These are phyloP conservation scores for Wallemia hederae DNA, from an alignment of 1,284 basidiomycete species.

Conservation along the genomic window DNA sequence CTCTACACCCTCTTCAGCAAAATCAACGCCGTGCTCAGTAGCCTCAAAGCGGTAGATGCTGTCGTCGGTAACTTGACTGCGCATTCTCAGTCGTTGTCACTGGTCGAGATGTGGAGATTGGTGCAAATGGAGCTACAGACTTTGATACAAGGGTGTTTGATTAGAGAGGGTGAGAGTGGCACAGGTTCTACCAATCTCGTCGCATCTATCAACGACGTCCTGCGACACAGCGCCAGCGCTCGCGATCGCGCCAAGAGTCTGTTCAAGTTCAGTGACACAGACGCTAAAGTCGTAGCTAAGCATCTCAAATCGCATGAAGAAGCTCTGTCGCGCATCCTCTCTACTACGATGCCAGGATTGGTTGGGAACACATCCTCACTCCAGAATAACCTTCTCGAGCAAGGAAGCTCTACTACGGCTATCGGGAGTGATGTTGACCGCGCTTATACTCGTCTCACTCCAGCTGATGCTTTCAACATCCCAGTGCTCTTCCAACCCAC, in stretches of 20 bases:
- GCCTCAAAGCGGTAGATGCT: constrained; percentile 69
- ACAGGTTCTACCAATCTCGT: constrained; percentile 55
- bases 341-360: constrained; percentile 75
- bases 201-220: constrained; percentile 72
- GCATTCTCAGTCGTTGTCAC: constrained; percentile 25
- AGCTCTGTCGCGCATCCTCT: constrained; percentile 50
- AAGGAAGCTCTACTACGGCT: not conserved
- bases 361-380: constrained; percentile 21
- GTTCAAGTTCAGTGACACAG: constrained; percentile 73
- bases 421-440: not conserved
- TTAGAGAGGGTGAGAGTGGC: constrained; percentile 53
- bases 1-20: constrained; percentile 98
- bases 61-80: constrained; percentile 20
- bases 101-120: constrained; percentile 71
- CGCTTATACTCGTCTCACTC: constrained; percentile 51
- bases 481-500: constrained; percentile 81
- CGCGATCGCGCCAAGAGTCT: constrained; percentile 52
- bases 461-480: constrained; percentile 82
- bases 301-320: constrained; percentile 51
- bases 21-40: constrained; percentile 78
- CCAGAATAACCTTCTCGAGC: not conserved
- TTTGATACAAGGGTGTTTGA: constrained; percentile 69
- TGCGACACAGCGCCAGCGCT: constrained; percentile 48
- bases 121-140: constrained; percentile 69
- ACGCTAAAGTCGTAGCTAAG: constrained; percentile 36